Percentiles rank a stretch among this genome's conserved stretches.
Conservation (phyloP, 805 yeast species). For the Metschnikowia lachancei region DNA sequence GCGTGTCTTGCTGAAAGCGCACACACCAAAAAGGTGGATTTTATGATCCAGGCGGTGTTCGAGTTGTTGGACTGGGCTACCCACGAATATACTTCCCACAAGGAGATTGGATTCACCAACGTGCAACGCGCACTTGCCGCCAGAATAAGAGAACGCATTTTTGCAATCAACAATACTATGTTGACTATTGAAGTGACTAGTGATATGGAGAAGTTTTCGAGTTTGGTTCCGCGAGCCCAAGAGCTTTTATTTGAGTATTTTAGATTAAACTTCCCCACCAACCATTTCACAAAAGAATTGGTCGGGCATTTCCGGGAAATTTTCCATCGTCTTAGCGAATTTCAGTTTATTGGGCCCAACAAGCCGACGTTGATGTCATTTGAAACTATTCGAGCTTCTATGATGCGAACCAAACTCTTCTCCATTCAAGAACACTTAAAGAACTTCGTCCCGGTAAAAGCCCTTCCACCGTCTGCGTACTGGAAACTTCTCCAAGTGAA, state of each 20-base stretch:
- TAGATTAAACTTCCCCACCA: conserved; percentile 1
- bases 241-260: background rate
- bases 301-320: background rate
- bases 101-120: background rate
- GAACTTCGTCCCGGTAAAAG: background rate
- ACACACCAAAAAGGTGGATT: background rate
- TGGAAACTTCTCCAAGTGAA: conserved; percentile 10
- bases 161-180: background rate
- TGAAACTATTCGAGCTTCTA: background rate
- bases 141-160: conserved; percentile 1
- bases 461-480: background rate
- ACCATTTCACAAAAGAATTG: background rate
- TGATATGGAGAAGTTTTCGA: background rate
- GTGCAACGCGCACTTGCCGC: conserved; percentile 6
- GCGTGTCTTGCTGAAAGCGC: background rate
- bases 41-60: background rate
- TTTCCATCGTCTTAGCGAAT: background rate
- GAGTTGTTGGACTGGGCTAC: conserved; percentile 3
- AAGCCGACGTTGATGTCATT: background rate
- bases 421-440: background rate
- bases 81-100: background rate
- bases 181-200: background rate
- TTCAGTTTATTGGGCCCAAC: background rate
- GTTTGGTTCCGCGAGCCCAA: background rate
- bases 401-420: background rate